Evolutionary conservation across 106 monocot genomes (phyloP), one percentile per base, ranked within the genome.

Genomic region (Apostasia shenzhenica): DNA sequence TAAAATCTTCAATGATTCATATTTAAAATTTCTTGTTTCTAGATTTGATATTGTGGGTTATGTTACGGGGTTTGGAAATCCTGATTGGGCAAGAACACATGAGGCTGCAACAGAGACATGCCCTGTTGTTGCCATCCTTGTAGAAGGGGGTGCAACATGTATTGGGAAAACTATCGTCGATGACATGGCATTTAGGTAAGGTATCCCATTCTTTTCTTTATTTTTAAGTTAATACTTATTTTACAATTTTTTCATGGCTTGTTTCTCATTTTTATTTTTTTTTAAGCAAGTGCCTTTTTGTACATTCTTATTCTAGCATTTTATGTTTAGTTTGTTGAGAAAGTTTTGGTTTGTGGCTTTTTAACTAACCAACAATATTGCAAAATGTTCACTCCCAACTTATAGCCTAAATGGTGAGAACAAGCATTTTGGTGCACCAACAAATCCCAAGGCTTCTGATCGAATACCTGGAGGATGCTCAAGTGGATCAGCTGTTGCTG

Each of bases 401-500:
- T 75, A 63, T 83, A 99, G 97, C 70, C 75, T 99, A 45, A 81
- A 40, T 77, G 99, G 99, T 47, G 90, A 88, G 65, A 99, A 93
- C 64, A 85, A 88, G 75, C 82, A 90, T 80, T 88, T 76, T 82
- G 93, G 83, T 42, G 76, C 82, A 45, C 90, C 99, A 54, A 81
- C 81, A 45, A 99, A 99, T 75, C 90, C 93, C 62, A 61, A 66
- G 53, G 83, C 73, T 76, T 80, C 73, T 58, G 93, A 90, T 11
- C 76, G 85, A 70, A 69, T 85, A 52, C 80, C 90, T 80, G 99
- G 99, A 65, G 99, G 99, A 59, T 99, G 82, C 61, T 99, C 83
- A 8, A 87, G 93, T 70, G 99, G 99, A 66, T 90, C 99, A 61
- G 93, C 93, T 65, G 93, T 88, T 51, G 83, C 90, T 73, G 90